Percentiles rank a stretch among this genome's conserved stretches.
These are phyloP conservation scores for Magnaporthiopsis incrustans DNA, from an alignment of 2,329 filamentous ascomycete species.

Conservation along the genomic window DNA sequence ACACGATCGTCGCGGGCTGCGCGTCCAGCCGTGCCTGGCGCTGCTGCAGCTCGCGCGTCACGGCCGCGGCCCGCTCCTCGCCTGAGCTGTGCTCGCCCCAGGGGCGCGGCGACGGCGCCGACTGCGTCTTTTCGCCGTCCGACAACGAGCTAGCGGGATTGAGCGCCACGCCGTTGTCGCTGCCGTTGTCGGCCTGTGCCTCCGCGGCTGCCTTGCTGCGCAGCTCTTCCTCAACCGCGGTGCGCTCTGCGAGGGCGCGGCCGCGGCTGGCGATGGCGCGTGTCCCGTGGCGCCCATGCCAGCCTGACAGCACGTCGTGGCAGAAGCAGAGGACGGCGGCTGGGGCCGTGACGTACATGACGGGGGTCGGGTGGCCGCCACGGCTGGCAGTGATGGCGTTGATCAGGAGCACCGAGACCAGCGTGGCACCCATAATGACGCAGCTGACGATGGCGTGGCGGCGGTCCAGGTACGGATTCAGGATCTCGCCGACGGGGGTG, in stretches of 20 bases:
- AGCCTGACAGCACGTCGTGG: constrained; percentile 59
- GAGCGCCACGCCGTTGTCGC: too few relatives aligned
- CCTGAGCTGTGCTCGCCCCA: too few relatives aligned
- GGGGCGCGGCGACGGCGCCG: too few relatives aligned
- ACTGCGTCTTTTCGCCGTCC: too few relatives aligned
- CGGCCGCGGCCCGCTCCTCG: background rate
- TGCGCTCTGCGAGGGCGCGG: too few relatives aligned
- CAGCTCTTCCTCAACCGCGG: background rate
- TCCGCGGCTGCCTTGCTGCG: too few relatives aligned
- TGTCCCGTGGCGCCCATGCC: constrained; percentile 54
- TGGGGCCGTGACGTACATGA: constrained; percentile 63
- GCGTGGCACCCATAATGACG: constrained; percentile 56
- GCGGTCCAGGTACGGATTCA: constrained; percentile 68
- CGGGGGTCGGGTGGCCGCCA: constrained; percentile 41
- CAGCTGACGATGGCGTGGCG: constrained; percentile 56
- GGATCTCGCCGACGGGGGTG: constrained; percentile 56
- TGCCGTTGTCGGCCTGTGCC: too few relatives aligned
- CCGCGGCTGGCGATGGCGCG: constrained; percentile 53
- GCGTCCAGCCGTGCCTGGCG: too few relatives aligned
- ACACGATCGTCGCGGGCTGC: constrained; percentile 33
- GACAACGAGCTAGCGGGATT: too few relatives aligned
- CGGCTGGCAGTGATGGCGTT: constrained; percentile 48
- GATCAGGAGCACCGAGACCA: constrained; percentile 56
- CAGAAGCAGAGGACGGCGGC: constrained; percentile 61
- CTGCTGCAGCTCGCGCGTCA: background rate